phyloP scores from a whole-genome alignment of 208 protist species.

The Kentomonas sorsogonicus region DNA sequence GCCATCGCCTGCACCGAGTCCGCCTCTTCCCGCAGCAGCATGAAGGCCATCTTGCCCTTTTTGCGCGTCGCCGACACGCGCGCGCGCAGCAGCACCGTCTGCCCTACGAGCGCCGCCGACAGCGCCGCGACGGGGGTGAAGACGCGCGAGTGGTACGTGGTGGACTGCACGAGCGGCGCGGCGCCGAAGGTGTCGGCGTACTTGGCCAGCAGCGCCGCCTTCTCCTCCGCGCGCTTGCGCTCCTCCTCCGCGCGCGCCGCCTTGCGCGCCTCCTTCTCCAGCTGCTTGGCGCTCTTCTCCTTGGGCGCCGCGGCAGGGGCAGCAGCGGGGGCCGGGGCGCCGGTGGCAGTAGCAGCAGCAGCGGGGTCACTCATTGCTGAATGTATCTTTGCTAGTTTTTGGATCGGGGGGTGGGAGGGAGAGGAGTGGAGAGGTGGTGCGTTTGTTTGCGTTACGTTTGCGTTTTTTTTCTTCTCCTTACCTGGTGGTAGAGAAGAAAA shows the following conservation, averaged over 20 bases:
- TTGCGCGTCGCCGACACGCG: constrained; percentile 86
- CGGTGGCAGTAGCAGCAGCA: too few species aligned
- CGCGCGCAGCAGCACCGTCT: constrained; percentile 68
- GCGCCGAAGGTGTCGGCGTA: constrained; percentile 78
- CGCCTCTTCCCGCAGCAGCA: constrained; percentile 78
- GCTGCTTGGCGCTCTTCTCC: constrained; percentile 23
- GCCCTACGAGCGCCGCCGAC: constrained; percentile 25
- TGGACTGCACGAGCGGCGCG: constrained; percentile 71
- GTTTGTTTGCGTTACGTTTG: too few species aligned
- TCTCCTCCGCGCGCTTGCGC: constrained; percentile 72
- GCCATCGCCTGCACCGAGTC: constrained; percentile 84
- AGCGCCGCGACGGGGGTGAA: constrained; percentile 53
- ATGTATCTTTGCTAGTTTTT: not conserved
- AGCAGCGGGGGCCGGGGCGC: too few species aligned
- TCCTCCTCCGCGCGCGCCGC: constrained; percentile 80
- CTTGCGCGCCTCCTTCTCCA: constrained; percentile 81
- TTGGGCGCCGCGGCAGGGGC: not conserved
- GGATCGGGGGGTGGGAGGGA: not conserved
- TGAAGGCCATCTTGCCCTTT: constrained; percentile 90
- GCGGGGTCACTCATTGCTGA: constrained; percentile 12
- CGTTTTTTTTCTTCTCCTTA: too few species aligned
- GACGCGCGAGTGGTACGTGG: constrained; percentile 41
- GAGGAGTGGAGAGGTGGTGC: too few species aligned
- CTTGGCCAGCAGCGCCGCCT: constrained; percentile 68
- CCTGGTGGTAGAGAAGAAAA: too few species aligned